Conservation (phyloP, 352 stramenopile species). For the Thraustochytrium sp. region DNA sequence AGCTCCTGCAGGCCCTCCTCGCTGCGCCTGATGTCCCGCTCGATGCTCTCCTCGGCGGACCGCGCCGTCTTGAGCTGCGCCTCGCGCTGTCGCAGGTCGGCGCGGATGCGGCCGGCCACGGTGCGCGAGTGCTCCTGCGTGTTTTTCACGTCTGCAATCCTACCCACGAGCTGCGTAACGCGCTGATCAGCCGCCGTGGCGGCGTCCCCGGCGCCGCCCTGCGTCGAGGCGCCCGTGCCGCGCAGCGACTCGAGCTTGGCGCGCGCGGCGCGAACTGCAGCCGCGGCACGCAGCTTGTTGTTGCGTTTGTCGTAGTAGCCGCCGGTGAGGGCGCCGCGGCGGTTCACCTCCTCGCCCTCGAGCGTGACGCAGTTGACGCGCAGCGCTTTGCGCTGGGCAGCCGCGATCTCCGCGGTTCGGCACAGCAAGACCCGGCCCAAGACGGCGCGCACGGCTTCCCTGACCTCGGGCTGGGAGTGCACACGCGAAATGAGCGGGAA, state of each 20-base stretch:
- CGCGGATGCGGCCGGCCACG: conserved; percentile 51
- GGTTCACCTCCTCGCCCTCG: conserved; percentile 94
- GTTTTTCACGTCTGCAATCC: conserved; percentile 71
- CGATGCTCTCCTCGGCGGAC: background rate
- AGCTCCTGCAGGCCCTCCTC: conserved; percentile 49
- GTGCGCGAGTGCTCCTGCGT: conserved; percentile 66
- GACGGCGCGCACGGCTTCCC: conserved; percentile 83
- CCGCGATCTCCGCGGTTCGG: conserved; percentile 77
- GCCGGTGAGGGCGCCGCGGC: conserved; percentile 89
- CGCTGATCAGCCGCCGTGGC: conserved; percentile 49
- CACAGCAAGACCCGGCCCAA: conserved; percentile 96
- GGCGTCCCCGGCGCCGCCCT: conserved; percentile 55
- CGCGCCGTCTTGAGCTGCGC: background rate
- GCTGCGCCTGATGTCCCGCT: background rate
- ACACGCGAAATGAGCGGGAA: conserved; percentile 71
- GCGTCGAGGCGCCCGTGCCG: conserved; percentile 45
- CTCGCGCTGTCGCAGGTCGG: conserved; percentile 28
- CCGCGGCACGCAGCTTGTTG: conserved; percentile 61
- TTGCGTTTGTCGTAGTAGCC: conserved; percentile 85
- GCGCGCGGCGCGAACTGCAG: conserved; percentile 69
- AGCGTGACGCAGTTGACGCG: conserved; percentile 96
- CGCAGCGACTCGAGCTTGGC: conserved; percentile 57
- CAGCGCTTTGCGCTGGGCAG: conserved; percentile 59
- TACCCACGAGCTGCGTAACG: conserved; percentile 67
- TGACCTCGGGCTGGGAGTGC: conserved; percentile 71